Conservation (phyloP, 805 yeast genomes). For the Metschnikowia colocasiae region DNA sequence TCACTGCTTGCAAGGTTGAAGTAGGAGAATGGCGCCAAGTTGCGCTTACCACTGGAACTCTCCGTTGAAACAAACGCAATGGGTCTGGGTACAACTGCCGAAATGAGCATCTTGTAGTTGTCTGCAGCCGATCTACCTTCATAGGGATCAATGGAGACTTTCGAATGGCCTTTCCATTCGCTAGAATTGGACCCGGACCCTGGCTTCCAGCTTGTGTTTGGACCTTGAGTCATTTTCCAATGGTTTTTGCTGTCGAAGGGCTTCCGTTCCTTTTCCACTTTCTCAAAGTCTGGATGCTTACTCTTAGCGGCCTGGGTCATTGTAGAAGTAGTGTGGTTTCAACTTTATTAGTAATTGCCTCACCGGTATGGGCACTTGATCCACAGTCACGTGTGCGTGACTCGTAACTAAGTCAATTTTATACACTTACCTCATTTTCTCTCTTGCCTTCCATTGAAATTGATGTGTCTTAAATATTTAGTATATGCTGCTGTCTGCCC, state of each 20-base stretch:
- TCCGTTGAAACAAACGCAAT: constrained; percentile 55
- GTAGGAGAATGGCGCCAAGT: constrained; percentile 62
- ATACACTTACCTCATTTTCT: no score
- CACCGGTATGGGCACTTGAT: not conserved
- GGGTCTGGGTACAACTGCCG: constrained; percentile 58
- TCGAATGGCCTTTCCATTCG: constrained; percentile 44
- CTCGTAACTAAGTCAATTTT: not conserved
- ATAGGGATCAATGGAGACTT: constrained; percentile 48
- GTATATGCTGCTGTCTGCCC: no score
- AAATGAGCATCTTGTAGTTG: constrained; percentile 50
- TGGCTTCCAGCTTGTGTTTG: constrained; percentile 37
- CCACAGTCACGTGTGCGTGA: constrained; percentile 2
- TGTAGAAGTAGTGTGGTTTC: not conserved
- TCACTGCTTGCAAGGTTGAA: constrained; percentile 46
- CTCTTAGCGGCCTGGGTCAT: constrained; percentile 1
- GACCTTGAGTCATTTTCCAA: constrained; percentile 24
- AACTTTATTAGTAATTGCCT: not conserved
- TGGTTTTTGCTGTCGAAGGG: constrained; percentile 6
- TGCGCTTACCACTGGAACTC: constrained; percentile 38
- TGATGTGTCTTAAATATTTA: no score
- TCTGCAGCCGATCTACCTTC: constrained; percentile 34
- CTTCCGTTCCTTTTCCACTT: constrained; percentile 11
- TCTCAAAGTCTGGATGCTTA: constrained; percentile 12
- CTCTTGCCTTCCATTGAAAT: no score
- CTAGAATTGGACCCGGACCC: constrained; percentile 46